Conservation (phyloP, 2,329 filamentous ascomycete genomes). For the Simplicillium sp. region DNA sequence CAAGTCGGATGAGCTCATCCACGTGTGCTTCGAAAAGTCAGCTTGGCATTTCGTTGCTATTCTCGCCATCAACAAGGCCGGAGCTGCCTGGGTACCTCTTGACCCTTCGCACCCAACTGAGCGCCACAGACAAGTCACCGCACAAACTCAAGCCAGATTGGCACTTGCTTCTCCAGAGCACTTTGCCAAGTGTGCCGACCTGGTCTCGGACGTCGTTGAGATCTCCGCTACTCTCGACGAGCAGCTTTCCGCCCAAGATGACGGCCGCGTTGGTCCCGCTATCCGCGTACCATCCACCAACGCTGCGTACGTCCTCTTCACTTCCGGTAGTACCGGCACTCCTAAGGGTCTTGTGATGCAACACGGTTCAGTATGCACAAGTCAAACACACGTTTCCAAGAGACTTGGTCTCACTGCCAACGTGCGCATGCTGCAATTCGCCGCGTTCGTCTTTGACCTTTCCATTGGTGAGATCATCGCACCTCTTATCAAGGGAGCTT, state of each 20-base stretch:
- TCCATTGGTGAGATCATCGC: conserved; percentile 2
- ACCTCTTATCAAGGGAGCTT: conserved; percentile 2
- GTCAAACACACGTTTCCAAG: conserved; percentile 6
- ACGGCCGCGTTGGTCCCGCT: background rate
- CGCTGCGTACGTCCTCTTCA: conserved; percentile 32
- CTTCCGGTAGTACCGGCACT: conserved; percentile 40
- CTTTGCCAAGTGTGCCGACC: conserved; percentile 2
- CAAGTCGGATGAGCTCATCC: conserved; percentile 12
- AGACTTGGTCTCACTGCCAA: background rate
- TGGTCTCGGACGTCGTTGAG: conserved; percentile 1
- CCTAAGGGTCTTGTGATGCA: conserved; percentile 38
- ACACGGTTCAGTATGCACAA: conserved; percentile 10
- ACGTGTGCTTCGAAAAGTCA: conserved; percentile 16
- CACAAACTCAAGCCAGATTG: conserved; percentile 8
- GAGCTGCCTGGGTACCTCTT: conserved; percentile 15
- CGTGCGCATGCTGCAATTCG: conserved; percentile 5
- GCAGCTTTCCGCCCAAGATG: background rate
- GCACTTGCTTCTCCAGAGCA: conserved; percentile 11
- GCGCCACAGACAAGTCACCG: conserved; percentile 9
- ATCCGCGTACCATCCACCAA: background rate
- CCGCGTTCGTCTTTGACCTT: conserved; percentile 6
- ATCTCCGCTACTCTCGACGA: background rate
- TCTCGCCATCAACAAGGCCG: conserved; percentile 14
- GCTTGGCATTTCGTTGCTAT: conserved; percentile 13
- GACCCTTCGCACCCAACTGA: conserved; percentile 12